Evolutionary conservation across 768 basidiomycete species (phyloP), one percentile per base, ranked within the genome.

Genomic region (Tulasnella sp.): DNA sequence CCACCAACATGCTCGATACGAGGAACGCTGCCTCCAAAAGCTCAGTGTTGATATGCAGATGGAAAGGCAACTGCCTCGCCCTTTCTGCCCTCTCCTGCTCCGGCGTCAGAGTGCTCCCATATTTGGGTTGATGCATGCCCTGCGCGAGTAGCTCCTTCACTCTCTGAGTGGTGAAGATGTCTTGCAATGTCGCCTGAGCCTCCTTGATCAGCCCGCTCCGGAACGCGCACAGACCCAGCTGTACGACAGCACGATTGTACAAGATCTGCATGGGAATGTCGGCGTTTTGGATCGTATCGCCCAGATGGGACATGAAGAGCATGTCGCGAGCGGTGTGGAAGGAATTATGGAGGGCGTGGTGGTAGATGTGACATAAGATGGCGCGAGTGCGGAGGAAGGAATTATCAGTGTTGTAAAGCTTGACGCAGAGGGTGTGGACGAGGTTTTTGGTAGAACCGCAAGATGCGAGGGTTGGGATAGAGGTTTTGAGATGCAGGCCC

Each of bases 1-100:
- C 96, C 41, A 97, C 86, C 38, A 99, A 80, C 96, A 99, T 99
- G 74, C 94, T 97, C 15, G 91, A 94, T 17, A 96, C 93, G 44
- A 99, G 79, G 77, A 98, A 99, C 0, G 92, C 96, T 19, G 94
- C 94, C 72, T 98, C 96, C 58, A 98, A 77, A 8, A 99, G 78
- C 72, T 98, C 96, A 13, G 96, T 91, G 75, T 98, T 99, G 73
- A 98, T 93, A 73, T 99, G 96, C 87, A 98, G 88, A 72, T 99
- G 96, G 85, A 98, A 99, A 27, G 96, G 96, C 23, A 99, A 78
- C 67, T 97, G 91, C 32, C 96, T 82, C 65, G 92, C 86, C 65
- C 93, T 89, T 71, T 99, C 96, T 2, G 93, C 84, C 69, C 93
- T 88, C 71, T 99, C 96, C 73, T 99, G 96, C 71, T 99, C 96